A percentile compares a stretch with the other conserved stretches of the same genome.
Conservation (phyloP, 2,329 filamentous ascomycete genomes). For the Lachnellula occidentalis region DNA sequence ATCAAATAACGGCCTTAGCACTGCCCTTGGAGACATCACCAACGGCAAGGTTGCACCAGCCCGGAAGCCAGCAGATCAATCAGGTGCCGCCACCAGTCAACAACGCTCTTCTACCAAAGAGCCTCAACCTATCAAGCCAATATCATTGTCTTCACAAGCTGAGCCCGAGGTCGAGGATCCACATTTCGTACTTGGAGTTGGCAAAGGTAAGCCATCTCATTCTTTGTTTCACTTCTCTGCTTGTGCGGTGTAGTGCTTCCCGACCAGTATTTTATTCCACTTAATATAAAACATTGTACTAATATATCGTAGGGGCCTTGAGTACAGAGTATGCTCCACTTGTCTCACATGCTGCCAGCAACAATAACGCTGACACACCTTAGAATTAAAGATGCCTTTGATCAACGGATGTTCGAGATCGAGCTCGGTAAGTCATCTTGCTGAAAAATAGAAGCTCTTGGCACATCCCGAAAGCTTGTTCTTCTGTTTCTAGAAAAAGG, state of each 20-base stretch:
- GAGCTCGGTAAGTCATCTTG: background rate
- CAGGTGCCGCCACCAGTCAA: too few species aligned
- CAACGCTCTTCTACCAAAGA: background rate
- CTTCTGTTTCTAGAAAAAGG: too few species aligned
- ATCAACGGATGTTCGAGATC: constrained; percentile 16
- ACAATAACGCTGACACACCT: background rate
- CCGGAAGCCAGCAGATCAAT: too few species aligned
- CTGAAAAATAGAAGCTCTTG: too few species aligned
- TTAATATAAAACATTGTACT: too few species aligned
- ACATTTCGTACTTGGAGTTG: constrained; percentile 20
- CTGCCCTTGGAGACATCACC: background rate
- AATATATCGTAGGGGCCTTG: too few species aligned
- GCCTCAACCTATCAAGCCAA: background rate
- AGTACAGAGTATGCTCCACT: too few species aligned
- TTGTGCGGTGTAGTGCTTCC: too few species aligned
- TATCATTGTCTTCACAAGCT: background rate
- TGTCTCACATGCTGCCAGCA: background rate
- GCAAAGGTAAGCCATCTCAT: constrained; percentile 4
- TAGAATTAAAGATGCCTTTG: constrained; percentile 19
- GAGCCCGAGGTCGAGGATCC: constrained; percentile 17
- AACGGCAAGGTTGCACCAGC: too few species aligned
- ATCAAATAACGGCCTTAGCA: background rate
- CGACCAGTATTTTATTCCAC: too few species aligned
- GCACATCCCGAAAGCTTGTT: too few species aligned
- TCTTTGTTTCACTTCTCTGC: background rate